Conservation (phyloP, 192 early-diverging fungal species). For the Coemansia sp. region DNA sequence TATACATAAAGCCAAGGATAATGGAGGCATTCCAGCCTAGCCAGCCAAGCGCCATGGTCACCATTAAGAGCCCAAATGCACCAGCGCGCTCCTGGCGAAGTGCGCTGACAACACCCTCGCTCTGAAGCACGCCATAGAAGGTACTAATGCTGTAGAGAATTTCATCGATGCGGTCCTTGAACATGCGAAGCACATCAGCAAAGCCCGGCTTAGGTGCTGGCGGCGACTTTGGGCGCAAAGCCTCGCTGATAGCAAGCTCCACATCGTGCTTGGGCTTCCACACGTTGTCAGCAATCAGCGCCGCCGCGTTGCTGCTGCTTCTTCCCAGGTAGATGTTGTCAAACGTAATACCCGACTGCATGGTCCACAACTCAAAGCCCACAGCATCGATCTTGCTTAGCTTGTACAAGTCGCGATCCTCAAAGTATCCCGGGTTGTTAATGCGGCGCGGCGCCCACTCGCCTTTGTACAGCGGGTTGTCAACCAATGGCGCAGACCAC, state of each 20-base stretch:
- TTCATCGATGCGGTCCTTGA: slow-evolving; percentile 37
- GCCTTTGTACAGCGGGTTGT: slow-evolving; percentile 94
- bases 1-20: slow-evolving; percentile 18
- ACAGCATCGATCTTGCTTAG: slow-evolving; percentile 79
- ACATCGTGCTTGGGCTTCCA: slow-evolving; percentile 77
- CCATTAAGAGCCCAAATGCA: slow-evolving; percentile 39
- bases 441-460: slow-evolving; percentile 86
- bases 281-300: slow-evolving; percentile 71
- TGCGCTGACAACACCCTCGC: slow-evolving; percentile 27
- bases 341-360: slow-evolving; percentile 86
- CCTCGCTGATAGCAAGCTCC: slow-evolving; percentile 58
- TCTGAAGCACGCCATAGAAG: slow-evolving; percentile 22
- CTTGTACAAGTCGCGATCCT: slow-evolving; percentile 77
- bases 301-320: slow-evolving; percentile 67
- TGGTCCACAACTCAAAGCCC: slow-evolving; percentile 94
- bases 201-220: slow-evolving; percentile 17
- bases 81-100: slow-evolving; percentile 35
- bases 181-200: slow-evolving; percentile 14
- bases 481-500: slow-evolving; percentile 83
- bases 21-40: slow-evolving; percentile 36
- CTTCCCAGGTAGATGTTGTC: slow-evolving; percentile 92
- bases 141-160: slow-evolving; percentile 25
- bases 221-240: slow-evolving; percentile 31
- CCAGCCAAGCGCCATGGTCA: slow-evolving; percentile 32
- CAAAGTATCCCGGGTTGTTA: slow-evolving; percentile 81